Percentiles rank a stretch among this genome's conserved stretches.
phyloP scores from a whole-genome alignment of 805 yeast species.

The Huiozyma sinensis region DNA sequence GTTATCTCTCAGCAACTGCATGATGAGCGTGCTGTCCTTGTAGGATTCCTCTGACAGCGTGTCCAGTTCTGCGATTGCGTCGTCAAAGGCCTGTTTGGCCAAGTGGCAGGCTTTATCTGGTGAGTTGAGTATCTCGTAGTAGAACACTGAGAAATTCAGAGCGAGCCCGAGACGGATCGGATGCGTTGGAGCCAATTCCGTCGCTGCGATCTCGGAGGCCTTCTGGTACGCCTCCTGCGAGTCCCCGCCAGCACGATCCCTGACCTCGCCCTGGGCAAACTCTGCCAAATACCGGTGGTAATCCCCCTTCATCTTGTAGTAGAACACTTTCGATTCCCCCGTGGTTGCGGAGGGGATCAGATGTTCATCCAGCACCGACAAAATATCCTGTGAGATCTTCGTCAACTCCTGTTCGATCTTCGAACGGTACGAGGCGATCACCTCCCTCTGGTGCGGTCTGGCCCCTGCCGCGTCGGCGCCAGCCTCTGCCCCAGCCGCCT shows the following conservation, averaged over 20 bases:
- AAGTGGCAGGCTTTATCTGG: conserved; percentile 98
- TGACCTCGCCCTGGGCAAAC: conserved; percentile 83
- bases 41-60: conserved; percentile 95
- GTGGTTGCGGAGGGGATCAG: conserved; percentile 89
- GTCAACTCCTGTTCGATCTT: conserved; percentile 89
- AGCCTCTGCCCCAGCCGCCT: conserved; percentile 57
- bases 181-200: conserved; percentile 96
- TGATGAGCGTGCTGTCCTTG: conserved; percentile 95
- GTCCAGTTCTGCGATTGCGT: conserved; percentile 97
- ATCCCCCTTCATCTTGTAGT: conserved; percentile 99
- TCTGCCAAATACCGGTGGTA: conserved; percentile 98
- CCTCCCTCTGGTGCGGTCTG: conserved; percentile 53
- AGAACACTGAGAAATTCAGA: conserved; percentile 93
- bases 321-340: conserved; percentile 96
- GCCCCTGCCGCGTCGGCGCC: no score
- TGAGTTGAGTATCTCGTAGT: conserved; percentile 94
- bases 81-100: conserved; percentile 98
- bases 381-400: conserved; percentile 88
- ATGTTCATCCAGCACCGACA: conserved; percentile 77
- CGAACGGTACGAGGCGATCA: conserved; percentile 88
- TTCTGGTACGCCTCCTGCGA: conserved; percentile 91
- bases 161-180: conserved; percentile 98
- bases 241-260: conserved; percentile 84
- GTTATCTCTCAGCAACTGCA: conserved; percentile 98
- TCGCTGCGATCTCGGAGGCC: conserved; percentile 94